Evolutionary conservation across 1,139 yeast genomes (phyloP), one percentile per base, ranked within the genome.

Genomic region (Candida glucosophila): DNA sequence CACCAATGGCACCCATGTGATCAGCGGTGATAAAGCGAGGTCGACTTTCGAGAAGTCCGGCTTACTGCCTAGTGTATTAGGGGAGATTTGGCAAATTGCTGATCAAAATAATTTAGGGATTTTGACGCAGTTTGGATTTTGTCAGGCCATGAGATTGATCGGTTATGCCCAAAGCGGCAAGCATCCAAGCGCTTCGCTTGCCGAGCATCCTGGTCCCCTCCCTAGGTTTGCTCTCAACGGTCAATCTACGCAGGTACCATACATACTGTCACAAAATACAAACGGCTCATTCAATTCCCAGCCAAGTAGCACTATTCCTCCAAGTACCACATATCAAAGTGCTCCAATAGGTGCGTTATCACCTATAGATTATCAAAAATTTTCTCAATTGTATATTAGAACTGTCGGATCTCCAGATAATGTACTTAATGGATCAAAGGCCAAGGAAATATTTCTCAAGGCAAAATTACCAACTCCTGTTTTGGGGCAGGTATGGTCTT

Each of bases 41-140:
- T 65, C 82, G 6, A 66, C 93, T 4, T 77, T 92, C 39, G 94
- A 88, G 43, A 80, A 81, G 33, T 78, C 94, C 2, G 93, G 94
- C 1, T 66, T 90, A 29, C 77, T 93, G 5, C 79, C 93, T 3
- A 65, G 75, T 12, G 59, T 73, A 19, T 61, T 90, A 27, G 95
- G 96, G 4, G 93, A 86, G 50, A 78, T 92, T 33, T 92, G 98
- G 98, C 92, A 83, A 49, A 50, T 81, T 24, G 88, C 95, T 10
- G 99, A 90, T 55, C 68, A 72, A 12, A 77, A 76, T 35, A 86
- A 85, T 54, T 67, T 77, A 39, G 99, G 98, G 0, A 82, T 79
- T 47, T 63, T 92, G 39, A 79, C 82, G 39, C 86, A 78, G 46
- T 66, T 70, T 35, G 90, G 90, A 14, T 92, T 92, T 54, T 73